Evolutionary conservation across 805 yeast species (phyloP), one percentile per base, ranked within the genome.

Genomic region (Myxozyma monticola): DNA sequence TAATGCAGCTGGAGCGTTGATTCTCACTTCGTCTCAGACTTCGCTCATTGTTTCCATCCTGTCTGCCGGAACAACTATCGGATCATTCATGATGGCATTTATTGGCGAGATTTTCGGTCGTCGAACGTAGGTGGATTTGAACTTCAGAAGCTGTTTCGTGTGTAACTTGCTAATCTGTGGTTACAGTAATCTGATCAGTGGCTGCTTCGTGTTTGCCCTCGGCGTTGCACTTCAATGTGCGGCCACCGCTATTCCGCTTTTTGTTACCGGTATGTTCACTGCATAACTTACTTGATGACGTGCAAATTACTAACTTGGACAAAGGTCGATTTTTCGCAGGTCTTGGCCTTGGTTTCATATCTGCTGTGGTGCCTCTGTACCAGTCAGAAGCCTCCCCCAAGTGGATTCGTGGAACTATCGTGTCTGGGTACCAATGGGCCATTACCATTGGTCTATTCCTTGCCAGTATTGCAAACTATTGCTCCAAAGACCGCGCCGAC

Each of bases 181-280:
- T n/a, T n/a, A n/a, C n/a, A n/a, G n/a, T n/a, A n/a, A n/a, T n/a
- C n/a, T n/a, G n/a, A n/a, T n/a, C n/a, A n/a, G n/a, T n/a, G n/a
- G n/a, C n/a, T 76, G 82, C n/a, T 48, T 80, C 7, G 70, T 87
- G 3, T 87, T 88, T 65, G 78, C 76, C 56, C 63, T 81, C 9
- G 96, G 96, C 1, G 85, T 84, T 48, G 66, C 83, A 2, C 68
- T 88, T 36, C 96, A 88, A 65, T 74, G 84, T 2, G 73, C 78
- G 0, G 71, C 88, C 1, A 65, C 71, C 2, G 69, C 69, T 9
- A 69, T 77, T n/a, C 61, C 76, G 0, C 59, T 85, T 15, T 70
- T 88, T 7, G 83, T 88, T 56, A 78, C 77, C 2, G 96, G 96
- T 2, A 72, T 96, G 21, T 41, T 54, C 36, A n/a, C n/a, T n/a